These are phyloP conservation scores for Hymenoscyphus infarciens DNA, from an alignment of 2,329 filamentous ascomycete genomes.

Conservation along the genomic window DNA sequence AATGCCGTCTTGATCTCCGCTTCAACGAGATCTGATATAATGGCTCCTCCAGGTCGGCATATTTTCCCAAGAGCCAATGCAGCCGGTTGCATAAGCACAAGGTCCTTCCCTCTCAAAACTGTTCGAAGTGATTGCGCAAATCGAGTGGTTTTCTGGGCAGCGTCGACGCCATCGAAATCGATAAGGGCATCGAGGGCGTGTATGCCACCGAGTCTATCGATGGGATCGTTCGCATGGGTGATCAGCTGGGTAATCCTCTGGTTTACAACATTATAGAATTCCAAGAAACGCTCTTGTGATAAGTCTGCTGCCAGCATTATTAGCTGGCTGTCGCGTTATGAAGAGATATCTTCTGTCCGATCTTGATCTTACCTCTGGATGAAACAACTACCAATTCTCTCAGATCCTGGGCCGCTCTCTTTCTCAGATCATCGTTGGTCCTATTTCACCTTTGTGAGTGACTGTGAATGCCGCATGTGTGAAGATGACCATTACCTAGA, in stretches of 20 bases:
- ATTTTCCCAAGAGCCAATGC: conserved; percentile 86
- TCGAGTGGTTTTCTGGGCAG: conserved; percentile 86
- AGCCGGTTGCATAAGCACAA: conserved; percentile 83
- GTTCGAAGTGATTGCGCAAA: conserved; percentile 88
- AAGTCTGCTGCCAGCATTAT: conserved; percentile 54
- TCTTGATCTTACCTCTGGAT: conserved; percentile 31
- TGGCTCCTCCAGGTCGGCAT: conserved; percentile 84
- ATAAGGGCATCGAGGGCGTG: conserved; percentile 89
- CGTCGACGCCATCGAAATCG: conserved; percentile 94
- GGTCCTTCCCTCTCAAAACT: conserved; percentile 86
- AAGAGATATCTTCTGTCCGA: neutral
- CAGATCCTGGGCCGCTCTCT: conserved; percentile 34
- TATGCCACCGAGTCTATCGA: conserved; percentile 87
- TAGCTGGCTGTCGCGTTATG: neutral
- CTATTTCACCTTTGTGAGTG: conserved; percentile 19
- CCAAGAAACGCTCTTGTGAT: conserved; percentile 71
- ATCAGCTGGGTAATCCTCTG: conserved; percentile 68
- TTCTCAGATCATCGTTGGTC: conserved; percentile 34
- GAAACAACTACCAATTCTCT: conserved; percentile 35
- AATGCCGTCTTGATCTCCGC: conserved; percentile 94
- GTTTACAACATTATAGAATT: conserved; percentile 65
- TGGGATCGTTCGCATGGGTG: conserved; percentile 78
- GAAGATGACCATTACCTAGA: conserved; percentile 25
- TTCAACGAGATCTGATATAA: conserved; percentile 94
- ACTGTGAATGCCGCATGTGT: neutral